Evolutionary conservation across 257 asterid genomes (phyloP), one percentile per base, ranked within the genome.

Genomic region (Fraxinus quadrangulata): DNA sequence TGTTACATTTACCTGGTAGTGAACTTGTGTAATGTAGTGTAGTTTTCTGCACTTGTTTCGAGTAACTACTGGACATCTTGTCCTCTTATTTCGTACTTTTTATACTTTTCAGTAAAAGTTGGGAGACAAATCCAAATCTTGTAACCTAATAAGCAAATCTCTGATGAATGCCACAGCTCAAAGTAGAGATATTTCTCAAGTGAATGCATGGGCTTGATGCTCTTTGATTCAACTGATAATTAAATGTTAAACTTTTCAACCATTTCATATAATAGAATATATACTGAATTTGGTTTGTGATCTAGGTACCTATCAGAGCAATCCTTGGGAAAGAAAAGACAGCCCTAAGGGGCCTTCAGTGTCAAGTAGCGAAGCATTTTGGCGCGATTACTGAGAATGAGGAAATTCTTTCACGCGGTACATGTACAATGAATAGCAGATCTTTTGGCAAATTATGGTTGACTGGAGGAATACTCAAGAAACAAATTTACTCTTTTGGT

Each of bases 251-350:
- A 70, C 77, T 63, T 75, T 80, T 72, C 34, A 45, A 63, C 14
- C 17, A 21, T 51, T 59, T 39, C 21, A 70, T n/a, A 47, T 24
- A 13, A 6, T 51, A 10, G 61, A 51, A 36, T 68, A 79, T 34
- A 61, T 59, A 47, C 30, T 67, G 59, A 6, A 31, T 65, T 71
- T 75, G 70, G 70, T 28, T 42, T 75, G 78, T 51, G 67, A 81
- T 73, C 34, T 70, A 91, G 94, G 85, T 91, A 89, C 67, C 80
- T 87, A 42, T 72, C 91, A 6, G 92, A 86, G 86, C 91, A 87
- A 78, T 84, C 89, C 49, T 71, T 54, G 73, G 88, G 78, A 9
- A 82, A 80, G 77, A 81, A 84, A 47, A 80, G 67, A 73, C 77
- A 21, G 24, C 77, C 40, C 74, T 83, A 70, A 75, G 81, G 12